Conservation (phyloP, 768 basidiomycete genomes). For the Filobasidium floriforme region DNA sequence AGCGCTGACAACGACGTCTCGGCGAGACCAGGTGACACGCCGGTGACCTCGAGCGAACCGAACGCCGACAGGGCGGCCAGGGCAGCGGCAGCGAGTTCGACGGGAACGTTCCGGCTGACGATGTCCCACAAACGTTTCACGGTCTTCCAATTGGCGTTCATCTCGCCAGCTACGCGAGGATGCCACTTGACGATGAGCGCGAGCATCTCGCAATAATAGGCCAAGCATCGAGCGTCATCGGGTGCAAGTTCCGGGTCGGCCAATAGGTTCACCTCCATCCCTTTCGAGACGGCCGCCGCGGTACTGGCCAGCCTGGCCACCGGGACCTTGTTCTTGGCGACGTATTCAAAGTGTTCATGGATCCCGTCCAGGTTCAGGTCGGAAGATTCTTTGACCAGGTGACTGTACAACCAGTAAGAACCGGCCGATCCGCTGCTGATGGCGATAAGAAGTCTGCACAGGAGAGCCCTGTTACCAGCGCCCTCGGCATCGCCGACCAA, state of each 20-base stretch:
- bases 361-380: conserved; percentile 20
- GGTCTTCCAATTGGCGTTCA: conserved; percentile 3
- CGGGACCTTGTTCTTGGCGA: conserved; percentile 10
- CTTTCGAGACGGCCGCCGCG: neutral
- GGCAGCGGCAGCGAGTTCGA: conserved; percentile 5
- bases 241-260: conserved; percentile 14
- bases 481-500: conserved; percentile 17
- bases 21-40: neutral
- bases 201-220: conserved; percentile 16
- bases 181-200: conserved; percentile 15
- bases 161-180: conserved; percentile 9
- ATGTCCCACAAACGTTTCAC: conserved; percentile 10
- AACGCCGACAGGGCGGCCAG: conserved; percentile 17
- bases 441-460: conserved; percentile 10
- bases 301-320: conserved; percentile 4
- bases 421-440: conserved; percentile 18
- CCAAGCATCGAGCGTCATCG: conserved; percentile 13
- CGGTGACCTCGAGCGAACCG: neutral
- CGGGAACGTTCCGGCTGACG: conserved; percentile 18
- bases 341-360: conserved; percentile 15
- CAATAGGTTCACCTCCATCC: conserved; percentile 9
- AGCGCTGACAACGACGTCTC: conserved; percentile 1
- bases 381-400: conserved; percentile 9
- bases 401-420: conserved; percentile 11
- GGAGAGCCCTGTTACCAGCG: neutral